Evolutionary conservation across 179 eudicot species (phyloP).

Genomic region (Sideroxylon spinosum): DNA sequence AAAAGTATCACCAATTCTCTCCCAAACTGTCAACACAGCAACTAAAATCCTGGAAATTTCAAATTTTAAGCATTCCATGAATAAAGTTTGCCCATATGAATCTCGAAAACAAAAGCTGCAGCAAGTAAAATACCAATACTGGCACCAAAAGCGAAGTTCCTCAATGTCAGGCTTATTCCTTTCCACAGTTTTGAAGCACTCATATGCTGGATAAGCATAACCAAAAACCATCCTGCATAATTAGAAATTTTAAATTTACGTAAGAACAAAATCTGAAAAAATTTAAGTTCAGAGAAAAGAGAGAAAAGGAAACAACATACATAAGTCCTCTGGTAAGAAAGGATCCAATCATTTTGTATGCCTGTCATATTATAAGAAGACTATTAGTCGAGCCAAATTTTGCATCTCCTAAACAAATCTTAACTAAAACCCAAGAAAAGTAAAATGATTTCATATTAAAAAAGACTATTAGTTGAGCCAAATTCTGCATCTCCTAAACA

Average conservation of each 20-base stretch:
- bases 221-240: conserved; percentile 74
- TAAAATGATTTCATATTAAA: conserved; percentile 5
- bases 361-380: conserved; percentile 41
- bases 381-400: conserved; percentile 11
- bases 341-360: conserved; percentile 73
- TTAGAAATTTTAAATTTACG: neutral
- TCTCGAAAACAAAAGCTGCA: neutral
- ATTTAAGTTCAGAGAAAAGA: neutral
- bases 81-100: neutral
- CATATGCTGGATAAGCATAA: conserved; percentile 93
- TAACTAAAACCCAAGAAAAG: neutral
- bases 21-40: conserved; percentile 70
- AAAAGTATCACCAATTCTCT: conserved; percentile 80
- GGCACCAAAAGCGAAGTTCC: conserved; percentile 94
- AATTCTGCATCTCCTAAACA: neutral
- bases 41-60: conserved; percentile 70
- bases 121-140: conserved; percentile 58
- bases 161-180: conserved; percentile 85
- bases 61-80: neutral
- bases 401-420: neutral
- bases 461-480: conserved; percentile 16
- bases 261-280: neutral
- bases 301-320: conserved; percentile 37
- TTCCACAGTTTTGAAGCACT: conserved; percentile 83
- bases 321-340: conserved; percentile 78